Conservation (phyloP, 2,329 filamentous ascomycete genomes). For the Trichoderma guizhouense region DNA sequence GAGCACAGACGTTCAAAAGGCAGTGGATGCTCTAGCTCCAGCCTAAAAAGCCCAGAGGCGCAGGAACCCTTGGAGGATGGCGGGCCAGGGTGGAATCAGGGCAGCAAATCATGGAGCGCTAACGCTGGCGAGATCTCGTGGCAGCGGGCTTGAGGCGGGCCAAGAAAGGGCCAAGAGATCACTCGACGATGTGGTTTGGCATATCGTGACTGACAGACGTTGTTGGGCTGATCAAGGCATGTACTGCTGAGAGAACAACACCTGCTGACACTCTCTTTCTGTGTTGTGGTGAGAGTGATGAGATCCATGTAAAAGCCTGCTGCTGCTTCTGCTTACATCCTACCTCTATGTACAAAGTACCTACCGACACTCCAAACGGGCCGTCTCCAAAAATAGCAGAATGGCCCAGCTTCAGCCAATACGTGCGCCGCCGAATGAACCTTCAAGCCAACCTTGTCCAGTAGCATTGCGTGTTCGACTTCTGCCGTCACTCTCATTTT, state of each 20-base stretch:
- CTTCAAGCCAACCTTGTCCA: not conserved
- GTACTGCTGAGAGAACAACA: not conserved
- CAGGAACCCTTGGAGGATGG: conserved; percentile 5
- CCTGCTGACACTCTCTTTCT: not conserved
- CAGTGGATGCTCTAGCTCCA: not conserved
- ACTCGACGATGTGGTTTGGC: not conserved
- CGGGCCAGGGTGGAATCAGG: not conserved
- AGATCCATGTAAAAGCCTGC: not conserved
- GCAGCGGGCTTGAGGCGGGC: not conserved
- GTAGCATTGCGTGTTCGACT: not conserved
- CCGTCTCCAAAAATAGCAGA: conserved; percentile 17
- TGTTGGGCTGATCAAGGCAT: not conserved
- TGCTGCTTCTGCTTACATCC: not conserved
- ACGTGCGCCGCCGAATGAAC: not conserved
- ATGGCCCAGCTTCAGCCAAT: not conserved
- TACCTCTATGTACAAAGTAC: not conserved
- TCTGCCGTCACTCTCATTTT: not conserved
- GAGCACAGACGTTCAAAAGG: not conserved
- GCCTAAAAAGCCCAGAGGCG: not conserved
- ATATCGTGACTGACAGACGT: not conserved
- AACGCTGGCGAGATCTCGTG: not conserved
- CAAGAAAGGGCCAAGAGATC: not conserved
- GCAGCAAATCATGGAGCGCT: conserved; percentile 4
- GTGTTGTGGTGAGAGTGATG: not conserved
- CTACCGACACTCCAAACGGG: not conserved